Percentiles rank a stretch among this genome's conserved stretches.
phyloP scores from a whole-genome alignment of 2,329 filamentous ascomycete species.

The Fusarium napiforme region DNA sequence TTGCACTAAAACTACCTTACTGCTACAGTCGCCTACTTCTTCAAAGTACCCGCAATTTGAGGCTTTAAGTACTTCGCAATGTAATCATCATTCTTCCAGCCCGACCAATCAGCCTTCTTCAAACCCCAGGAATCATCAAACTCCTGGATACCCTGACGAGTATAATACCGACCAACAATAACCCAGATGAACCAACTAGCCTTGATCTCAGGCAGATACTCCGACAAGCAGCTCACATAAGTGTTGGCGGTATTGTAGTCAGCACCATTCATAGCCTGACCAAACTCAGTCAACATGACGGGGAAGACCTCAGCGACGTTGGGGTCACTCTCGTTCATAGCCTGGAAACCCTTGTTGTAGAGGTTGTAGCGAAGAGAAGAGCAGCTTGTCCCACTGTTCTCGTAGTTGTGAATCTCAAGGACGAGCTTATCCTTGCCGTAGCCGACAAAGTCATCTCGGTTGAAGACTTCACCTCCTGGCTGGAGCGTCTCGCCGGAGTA shows the following conservation, averaged over 20 bases:
- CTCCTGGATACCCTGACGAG: slow-evolving; percentile 63
- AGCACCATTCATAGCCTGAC: slow-evolving; percentile 60
- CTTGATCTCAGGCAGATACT: slow-evolving; percentile 59
- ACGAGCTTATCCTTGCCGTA: slow-evolving; percentile 64
- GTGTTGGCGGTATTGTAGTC: slow-evolving; percentile 55
- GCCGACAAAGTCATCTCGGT: slow-evolving; percentile 57
- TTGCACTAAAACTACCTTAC: fast-evolving
- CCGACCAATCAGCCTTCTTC: slow-evolving; percentile 64
- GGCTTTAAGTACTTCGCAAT: slow-evolving; percentile 46
- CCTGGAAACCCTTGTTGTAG: slow-evolving; percentile 63
- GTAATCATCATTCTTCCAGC: slow-evolving; percentile 59
- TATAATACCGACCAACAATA: slow-evolving; percentile 67
- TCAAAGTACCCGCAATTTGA: slow-evolving; percentile 12
- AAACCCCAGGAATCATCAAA: slow-evolving; percentile 68
- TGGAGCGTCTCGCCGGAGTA: slow-evolving; percentile 60
- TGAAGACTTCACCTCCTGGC: slow-evolving; percentile 58
- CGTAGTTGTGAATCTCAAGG: slow-evolving; percentile 71
- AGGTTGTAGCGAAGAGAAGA: slow-evolving; percentile 57
- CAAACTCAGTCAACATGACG: slow-evolving; percentile 64
- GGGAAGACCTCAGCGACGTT: slow-evolving; percentile 50
- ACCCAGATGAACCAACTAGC: slow-evolving; percentile 70
- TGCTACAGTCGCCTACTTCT: neutral
- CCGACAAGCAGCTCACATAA: slow-evolving; percentile 63
- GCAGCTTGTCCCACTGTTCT: slow-evolving; percentile 62
- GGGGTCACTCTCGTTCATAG: slow-evolving; percentile 54